These are phyloP conservation scores for Pyrrhoderma lamaoense DNA, from an alignment of 1,284 basidiomycete genomes.

Conservation along the genomic window DNA sequence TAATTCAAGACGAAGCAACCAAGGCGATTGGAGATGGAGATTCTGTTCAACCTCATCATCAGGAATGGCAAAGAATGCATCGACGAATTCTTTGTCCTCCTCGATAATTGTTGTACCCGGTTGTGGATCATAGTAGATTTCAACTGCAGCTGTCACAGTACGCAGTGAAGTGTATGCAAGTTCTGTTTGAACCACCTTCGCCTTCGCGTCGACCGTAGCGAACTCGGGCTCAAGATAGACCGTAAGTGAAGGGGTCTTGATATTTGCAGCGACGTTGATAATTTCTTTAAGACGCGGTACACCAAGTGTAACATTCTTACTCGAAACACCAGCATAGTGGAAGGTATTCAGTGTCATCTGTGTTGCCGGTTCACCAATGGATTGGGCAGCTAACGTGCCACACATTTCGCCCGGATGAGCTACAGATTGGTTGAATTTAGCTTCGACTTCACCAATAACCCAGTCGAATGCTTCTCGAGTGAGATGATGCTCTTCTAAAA, in stretches of 20 bases:
- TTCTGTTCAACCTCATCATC: constrained; percentile 94
- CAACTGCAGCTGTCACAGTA: constrained; percentile 91
- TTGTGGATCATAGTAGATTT: constrained; percentile 98
- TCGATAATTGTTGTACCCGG: constrained; percentile 91
- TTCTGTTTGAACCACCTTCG: constrained; percentile 89
- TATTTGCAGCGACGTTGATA: constrained; percentile 97
- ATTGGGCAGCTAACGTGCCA: constrained; percentile 95
- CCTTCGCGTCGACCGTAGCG: constrained; percentile 52
- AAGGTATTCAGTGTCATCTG: constrained; percentile 98
- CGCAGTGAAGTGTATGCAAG: constrained; percentile 92
- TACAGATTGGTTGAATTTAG: constrained; percentile 88
- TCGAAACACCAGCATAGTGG: constrained; percentile 98
- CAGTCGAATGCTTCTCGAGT: constrained; percentile 93
- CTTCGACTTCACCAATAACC: constrained; percentile 94
- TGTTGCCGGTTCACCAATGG: constrained; percentile 98
- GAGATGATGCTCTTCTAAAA: constrained; percentile 82
- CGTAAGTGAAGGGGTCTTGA: constrained; percentile 94
- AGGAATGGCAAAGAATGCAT: constrained; percentile 99
- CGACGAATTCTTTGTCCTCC: constrained; percentile 93
- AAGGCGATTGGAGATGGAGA: constrained; percentile 89
- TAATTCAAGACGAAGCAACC: constrained; percentile 94
- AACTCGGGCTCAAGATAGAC: constrained; percentile 82
- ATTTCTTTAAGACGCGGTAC: constrained; percentile 97
- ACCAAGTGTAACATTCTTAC: constrained; percentile 97
- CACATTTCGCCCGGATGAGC: constrained; percentile 99